Evolutionary conservation across 345 rosid species (phyloP).

Genomic region (Odontarrhena argentea): DNA sequence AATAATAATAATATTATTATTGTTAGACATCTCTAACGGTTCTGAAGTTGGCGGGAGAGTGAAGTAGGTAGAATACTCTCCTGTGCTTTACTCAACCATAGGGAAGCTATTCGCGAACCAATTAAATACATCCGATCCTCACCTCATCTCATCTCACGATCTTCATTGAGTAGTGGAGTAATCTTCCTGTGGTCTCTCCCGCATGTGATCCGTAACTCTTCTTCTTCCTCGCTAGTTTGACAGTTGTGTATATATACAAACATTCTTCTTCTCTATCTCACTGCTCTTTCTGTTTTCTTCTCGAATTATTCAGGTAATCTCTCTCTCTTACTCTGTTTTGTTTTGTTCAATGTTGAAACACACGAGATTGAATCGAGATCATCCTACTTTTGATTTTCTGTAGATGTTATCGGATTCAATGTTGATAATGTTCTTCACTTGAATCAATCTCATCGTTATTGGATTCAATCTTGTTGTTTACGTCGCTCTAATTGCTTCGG

Average conservation of each 20-base stretch:
- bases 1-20: neutral
- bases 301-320: slow-evolving; percentile 17
- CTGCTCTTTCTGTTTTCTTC: slow-evolving; percentile 36
- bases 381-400: too few species aligned
- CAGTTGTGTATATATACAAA: slow-evolving; percentile 15
- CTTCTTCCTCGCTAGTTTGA: slow-evolving; percentile 23
- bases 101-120: slow-evolving; percentile 5
- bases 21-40: slow-evolving; percentile 42
- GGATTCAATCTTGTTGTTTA: neutral
- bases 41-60: slow-evolving; percentile 45
- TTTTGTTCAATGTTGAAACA: slow-evolving; percentile 1
- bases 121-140: slow-evolving; percentile 15
- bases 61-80: slow-evolving; percentile 33
- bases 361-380: neutral
- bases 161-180: neutral
- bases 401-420: too few species aligned
- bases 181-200: slow-evolving; percentile 14
- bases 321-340: slow-evolving; percentile 18
- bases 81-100: slow-evolving; percentile 29
- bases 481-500: neutral
- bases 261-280: slow-evolving; percentile 32
- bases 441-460: too few species aligned
- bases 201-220: slow-evolving; percentile 15
- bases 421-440: too few species aligned
- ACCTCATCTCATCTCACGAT: neutral